These are phyloP conservation scores for Fremontodendron californicum DNA, from an alignment of 345 rosid genomes.

Conservation along the genomic window DNA sequence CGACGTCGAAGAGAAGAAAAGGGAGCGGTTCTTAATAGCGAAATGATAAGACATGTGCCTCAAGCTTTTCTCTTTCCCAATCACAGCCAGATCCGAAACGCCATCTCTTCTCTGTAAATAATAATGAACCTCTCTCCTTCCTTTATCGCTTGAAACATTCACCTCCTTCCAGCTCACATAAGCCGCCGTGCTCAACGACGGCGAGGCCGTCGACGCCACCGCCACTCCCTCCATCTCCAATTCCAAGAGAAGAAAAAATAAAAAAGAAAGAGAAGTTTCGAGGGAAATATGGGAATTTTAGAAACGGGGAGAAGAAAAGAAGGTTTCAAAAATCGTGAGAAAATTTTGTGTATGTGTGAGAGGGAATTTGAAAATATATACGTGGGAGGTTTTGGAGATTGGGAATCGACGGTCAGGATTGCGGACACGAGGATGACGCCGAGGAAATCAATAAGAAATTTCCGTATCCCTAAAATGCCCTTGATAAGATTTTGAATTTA, in stretches of 20 bases:
- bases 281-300: not conserved
- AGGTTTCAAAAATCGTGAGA: not conserved
- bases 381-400: conserved; percentile 44
- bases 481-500: not conserved
- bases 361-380: conserved; percentile 2
- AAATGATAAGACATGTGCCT: conserved; percentile 50
- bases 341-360: not conserved
- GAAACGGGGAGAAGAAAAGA: not conserved
- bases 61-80: conserved; percentile 57
- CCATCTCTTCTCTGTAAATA: conserved; percentile 59
- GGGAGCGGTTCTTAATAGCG: conserved; percentile 33
- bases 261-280: not conserved
- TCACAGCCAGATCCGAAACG: conserved; percentile 55
- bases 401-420: conserved; percentile 56
- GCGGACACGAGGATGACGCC: conserved; percentile 27
- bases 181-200: conserved; percentile 28
- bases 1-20: conserved; percentile 14
- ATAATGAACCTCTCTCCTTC: conserved; percentile 57
- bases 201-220: conserved; percentile 15
- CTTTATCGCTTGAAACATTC: conserved; percentile 39
- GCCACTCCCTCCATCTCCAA: conserved; percentile 13
- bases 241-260: not conserved
- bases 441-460: conserved; percentile 15
- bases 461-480: conserved; percentile 34
- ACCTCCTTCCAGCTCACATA: conserved; percentile 77